These are phyloP conservation scores for Pyrrhoderma noxium DNA, from an alignment of 1,284 basidiomycete genomes.

Conservation along the genomic window DNA sequence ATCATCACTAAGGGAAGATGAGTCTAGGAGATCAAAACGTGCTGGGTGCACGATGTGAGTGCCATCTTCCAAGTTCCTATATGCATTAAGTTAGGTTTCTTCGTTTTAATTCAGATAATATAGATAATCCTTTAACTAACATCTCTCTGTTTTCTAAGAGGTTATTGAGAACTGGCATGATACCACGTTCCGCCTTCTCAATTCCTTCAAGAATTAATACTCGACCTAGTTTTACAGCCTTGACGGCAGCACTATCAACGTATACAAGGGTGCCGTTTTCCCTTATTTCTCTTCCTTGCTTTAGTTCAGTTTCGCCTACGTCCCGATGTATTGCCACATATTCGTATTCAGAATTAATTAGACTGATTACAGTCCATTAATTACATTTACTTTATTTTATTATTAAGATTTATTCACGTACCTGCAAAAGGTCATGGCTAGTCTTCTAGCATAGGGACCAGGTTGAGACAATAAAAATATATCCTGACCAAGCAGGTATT, in stretches of 20 bases:
- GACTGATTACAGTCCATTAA: conserved; percentile 27
- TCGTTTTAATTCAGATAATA: too few relatives aligned
- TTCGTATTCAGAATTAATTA: conserved; percentile 61
- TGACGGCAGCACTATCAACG: conserved; percentile 57
- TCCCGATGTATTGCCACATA: conserved; percentile 58
- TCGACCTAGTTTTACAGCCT: conserved; percentile 57
- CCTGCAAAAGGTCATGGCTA: conserved; percentile 59
- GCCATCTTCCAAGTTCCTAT: conserved; percentile 59
- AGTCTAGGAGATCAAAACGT: conserved; percentile 43
- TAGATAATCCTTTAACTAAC: too few relatives aligned
- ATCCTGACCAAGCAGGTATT: conserved; percentile 60
- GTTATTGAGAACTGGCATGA: conserved; percentile 52
- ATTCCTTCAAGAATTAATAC: conserved; percentile 62
- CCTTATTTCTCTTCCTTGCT: conserved; percentile 60
- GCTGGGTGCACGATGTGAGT: conserved; percentile 66
- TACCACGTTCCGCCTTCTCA: conserved; percentile 61
- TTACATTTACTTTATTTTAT: background rate
- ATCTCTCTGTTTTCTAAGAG: conserved; percentile 62
- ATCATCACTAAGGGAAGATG: conserved; percentile 19
- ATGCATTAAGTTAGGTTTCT: background rate
- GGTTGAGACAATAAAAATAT: conserved; percentile 58
- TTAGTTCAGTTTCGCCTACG: conserved; percentile 62
- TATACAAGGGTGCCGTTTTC: conserved; percentile 53
- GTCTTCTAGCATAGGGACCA: conserved; percentile 53
- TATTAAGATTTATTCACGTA: conserved; percentile 25